These are phyloP conservation scores for Leptodermis oblonga DNA, from an alignment of 257 asterid genomes.

Conservation along the genomic window DNA sequence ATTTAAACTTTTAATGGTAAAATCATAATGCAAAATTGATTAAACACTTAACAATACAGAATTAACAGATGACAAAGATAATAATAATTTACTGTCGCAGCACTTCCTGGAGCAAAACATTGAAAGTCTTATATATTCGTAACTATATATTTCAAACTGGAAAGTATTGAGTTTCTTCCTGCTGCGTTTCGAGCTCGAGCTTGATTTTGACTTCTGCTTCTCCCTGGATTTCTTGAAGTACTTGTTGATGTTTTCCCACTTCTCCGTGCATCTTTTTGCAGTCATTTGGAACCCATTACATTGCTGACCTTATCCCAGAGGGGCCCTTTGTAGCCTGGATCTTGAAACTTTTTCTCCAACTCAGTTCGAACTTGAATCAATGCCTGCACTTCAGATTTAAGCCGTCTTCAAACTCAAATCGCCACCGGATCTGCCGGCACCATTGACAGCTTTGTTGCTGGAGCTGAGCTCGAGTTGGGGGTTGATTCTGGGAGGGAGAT, in stretches of 20 bases:
- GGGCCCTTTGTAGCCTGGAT: constrained; percentile 12
- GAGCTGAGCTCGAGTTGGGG: not conserved
- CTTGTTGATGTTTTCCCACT: constrained; percentile 65
- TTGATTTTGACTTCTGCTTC: constrained; percentile 4
- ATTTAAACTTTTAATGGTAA: too few relatives aligned
- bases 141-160: too few relatives aligned
- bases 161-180: constrained; percentile 14
- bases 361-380: constrained; percentile 36
- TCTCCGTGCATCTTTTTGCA: constrained; percentile 57
- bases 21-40: too few relatives aligned
- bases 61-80: too few relatives aligned
- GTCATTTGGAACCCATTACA: constrained; percentile 36
- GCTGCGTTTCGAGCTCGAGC: constrained; percentile 33
- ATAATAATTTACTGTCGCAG: too few relatives aligned
- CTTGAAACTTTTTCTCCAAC: constrained; percentile 21
- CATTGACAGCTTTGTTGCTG: not conserved
- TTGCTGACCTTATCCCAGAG: constrained; percentile 26
- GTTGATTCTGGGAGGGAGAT: constrained; percentile 12
- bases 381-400: constrained; percentile 35
- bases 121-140: too few relatives aligned
- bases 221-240: constrained; percentile 51
- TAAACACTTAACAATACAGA: too few relatives aligned
- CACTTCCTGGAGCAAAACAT: too few relatives aligned
- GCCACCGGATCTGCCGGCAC: too few relatives aligned
- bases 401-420: constrained; percentile 18